Percentiles rank a stretch among this genome's conserved stretches.
Evolutionary conservation across 2,329 filamentous ascomycete genomes (phyloP).

Genomic region (Graphiopsis chlorocephala): DNA sequence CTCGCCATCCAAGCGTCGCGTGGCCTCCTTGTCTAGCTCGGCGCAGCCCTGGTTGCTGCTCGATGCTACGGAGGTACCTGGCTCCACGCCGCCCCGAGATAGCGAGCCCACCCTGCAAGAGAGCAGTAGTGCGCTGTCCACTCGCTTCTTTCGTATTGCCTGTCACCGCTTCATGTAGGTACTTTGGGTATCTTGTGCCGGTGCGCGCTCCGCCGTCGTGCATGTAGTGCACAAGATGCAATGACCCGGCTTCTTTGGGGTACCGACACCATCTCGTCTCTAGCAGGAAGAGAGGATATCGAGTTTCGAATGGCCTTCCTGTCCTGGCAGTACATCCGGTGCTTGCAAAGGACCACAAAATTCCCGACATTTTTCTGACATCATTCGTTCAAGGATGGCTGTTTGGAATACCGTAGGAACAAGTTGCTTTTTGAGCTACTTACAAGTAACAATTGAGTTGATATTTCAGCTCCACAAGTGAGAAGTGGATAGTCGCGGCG

Average conservation of each 20-base stretch:
- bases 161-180: conserved; percentile 10
- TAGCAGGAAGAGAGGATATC: not conserved
- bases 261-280: not conserved
- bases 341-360: not conserved
- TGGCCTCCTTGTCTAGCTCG: conserved; percentile 12
- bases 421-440: not conserved
- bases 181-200: conserved; percentile 3
- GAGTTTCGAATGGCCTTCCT: conserved; percentile 1
- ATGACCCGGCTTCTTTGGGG: not conserved
- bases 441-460: not conserved
- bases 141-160: conserved; percentile 11
- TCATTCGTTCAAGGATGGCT: conserved; percentile 6
- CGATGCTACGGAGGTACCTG: not conserved
- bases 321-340: conserved; percentile 13
- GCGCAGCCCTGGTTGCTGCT: not conserved
- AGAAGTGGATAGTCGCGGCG: not conserved
- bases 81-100: not conserved
- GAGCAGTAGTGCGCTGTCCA: conserved; percentile 9
- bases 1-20: conserved; percentile 12
- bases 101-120: conserved; percentile 11
- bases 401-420: not conserved
- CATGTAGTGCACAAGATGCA: conserved; percentile 1
- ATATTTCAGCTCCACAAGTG: conserved; percentile 1
- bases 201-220: conserved; percentile 11
- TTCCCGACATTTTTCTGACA: conserved; percentile 9